Evolutionary conservation across 2,329 filamentous ascomycete species (phyloP), one percentile per base, ranked within the genome.

Genomic region (Plenodomus tracheiphilus): DNA sequence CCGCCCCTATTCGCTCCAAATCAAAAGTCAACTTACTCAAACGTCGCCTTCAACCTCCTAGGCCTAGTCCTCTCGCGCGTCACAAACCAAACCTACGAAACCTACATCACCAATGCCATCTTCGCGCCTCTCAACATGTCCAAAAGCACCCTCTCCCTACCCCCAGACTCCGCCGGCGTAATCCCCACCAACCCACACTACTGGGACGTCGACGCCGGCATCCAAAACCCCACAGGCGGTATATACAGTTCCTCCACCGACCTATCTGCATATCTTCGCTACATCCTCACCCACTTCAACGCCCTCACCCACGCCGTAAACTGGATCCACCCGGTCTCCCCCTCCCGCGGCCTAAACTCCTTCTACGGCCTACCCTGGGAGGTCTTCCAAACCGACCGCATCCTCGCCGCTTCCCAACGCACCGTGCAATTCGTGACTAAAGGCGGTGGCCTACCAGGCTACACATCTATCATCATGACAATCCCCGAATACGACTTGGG

Each of bases 281-380:
- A 76, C 44, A 54, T 78, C 7, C 56, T 79, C 17, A 70, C 64
- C 0, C 67, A 75, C 35, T 70, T 72, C 64, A 77, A 77, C 41
- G 62, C 64, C 9, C 63, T 78, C 17, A 73, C 70, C 0, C 70
- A 64, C 3, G 70, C 73, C 0, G 37, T 75, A 7, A 78, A 78
- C 46, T 79, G 76, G 76, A 51, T 77, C 10, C 51, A 74, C 35
- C 75, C 75, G 0, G 68, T 63, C 1, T 75, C 73, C 2, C 73
- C 67, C 34, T 53, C 65, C 0, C 63, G 61, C 2, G 73, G 73
- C 0, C 42, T 72, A 13, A 53, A 72, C 20, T 70, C 63, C 0
- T 77, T 74, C 47, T 78, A 77, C 46, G 77, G 76, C 3, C 74
- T 75, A 64, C 76, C 77, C 0, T 80, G 75, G 73, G 77, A 79